Evolutionary conservation across 2,329 filamentous ascomycete species (phyloP).

Genomic region (Phyllosticta citriasiana): DNA sequence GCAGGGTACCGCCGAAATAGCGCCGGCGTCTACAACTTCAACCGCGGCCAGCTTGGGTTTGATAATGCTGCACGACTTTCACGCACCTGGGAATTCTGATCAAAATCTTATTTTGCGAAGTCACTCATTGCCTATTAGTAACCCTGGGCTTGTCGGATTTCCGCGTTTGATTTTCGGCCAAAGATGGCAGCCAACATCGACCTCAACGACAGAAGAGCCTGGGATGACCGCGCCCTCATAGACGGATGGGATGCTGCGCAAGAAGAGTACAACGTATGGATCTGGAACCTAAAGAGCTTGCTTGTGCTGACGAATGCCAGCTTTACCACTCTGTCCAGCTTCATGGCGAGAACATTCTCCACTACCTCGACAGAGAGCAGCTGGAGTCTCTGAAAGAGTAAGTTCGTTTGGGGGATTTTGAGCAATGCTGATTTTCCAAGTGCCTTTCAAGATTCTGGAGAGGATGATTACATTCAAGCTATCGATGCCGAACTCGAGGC

Average conservation of each 20-base stretch:
- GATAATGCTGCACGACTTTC: too few species aligned
- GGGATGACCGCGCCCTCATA: conserved; percentile 28
- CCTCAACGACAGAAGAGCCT: conserved; percentile 13
- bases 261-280: conserved; percentile 25
- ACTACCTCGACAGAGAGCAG: conserved; percentile 24
- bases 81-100: too few species aligned
- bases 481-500: not conserved
- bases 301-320: conserved; percentile 12
- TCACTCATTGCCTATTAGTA: not conserved
- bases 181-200: not conserved
- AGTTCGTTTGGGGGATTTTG: not conserved
- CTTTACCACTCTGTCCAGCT: conserved; percentile 30
- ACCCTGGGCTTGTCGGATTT: not conserved
- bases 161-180: not conserved
- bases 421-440: not conserved
- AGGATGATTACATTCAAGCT: not conserved
- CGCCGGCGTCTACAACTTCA: not conserved
- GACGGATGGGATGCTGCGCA: conserved; percentile 27
- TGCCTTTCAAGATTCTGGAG: not conserved
- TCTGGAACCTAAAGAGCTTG: not conserved
- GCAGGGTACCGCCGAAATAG: conserved; percentile 1
- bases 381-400: conserved; percentile 14
- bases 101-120: not conserved
- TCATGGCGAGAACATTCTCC: conserved; percentile 26
- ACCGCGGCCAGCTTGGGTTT: not conserved